Conservation (phyloP, 73 alveolate genomes). For the Halteria grandinella region DNA sequence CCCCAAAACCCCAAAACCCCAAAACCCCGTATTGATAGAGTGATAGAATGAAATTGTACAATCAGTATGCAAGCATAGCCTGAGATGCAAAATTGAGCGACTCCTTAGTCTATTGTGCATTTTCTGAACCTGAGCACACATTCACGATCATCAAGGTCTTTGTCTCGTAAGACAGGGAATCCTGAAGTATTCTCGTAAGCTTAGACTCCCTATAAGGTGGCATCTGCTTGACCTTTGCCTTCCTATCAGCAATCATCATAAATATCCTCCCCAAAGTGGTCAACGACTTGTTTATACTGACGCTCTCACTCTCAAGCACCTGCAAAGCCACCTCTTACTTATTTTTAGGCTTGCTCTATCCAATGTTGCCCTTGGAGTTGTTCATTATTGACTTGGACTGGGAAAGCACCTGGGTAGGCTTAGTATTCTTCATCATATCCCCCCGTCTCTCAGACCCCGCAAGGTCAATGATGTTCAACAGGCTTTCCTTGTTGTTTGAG, state of each 20-base stretch:
- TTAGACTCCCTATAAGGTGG: slow-evolving; percentile 62
- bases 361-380: no score
- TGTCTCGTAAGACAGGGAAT: slow-evolving; percentile 40
- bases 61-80: slow-evolving; percentile 58
- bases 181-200: slow-evolving; percentile 50
- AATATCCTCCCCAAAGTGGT: slow-evolving; percentile 60
- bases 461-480: slow-evolving; percentile 34
- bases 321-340: no score
- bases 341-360: no score
- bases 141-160: slow-evolving; percentile 50
- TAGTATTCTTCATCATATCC: background rate
- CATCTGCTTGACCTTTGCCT: slow-evolving; percentile 2
- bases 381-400: no score
- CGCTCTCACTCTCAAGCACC: no score
- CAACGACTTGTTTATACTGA: slow-evolving; percentile 25
- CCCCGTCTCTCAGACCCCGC: slow-evolving; percentile 52
- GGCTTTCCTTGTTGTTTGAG: slow-evolving; percentile 28
- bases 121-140: slow-evolving; percentile 22
- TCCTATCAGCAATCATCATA: slow-evolving; percentile 41
- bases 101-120: slow-evolving; percentile 28
- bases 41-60: no score
- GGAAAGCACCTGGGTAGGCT: no score
- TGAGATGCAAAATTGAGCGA: slow-evolving; percentile 45
- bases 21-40: no score
- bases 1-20: no score